A percentile compares a stretch with the other conserved stretches of the same genome.
phyloP scores from a whole-genome alignment of 202 grass and related monocot genomes.

The Digitaria exilis region DNA sequence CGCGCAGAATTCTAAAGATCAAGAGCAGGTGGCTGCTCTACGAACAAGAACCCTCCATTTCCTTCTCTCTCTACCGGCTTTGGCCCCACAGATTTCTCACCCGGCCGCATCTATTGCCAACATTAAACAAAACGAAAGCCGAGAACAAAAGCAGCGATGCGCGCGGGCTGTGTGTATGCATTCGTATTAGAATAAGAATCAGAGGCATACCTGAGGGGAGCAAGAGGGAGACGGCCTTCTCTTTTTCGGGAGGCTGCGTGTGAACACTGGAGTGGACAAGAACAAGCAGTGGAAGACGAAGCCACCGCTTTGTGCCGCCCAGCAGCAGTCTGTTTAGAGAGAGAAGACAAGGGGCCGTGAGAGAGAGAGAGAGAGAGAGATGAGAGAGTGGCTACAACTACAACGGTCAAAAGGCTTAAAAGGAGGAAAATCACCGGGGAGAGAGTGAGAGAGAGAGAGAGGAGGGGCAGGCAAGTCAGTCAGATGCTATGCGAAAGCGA shows the following conservation, averaged over 20 bases:
- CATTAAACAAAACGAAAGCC: constrained; percentile 50
- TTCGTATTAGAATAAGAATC: constrained; percentile 50
- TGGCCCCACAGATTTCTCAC: constrained; percentile 36
- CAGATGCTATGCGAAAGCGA: constrained; percentile 15
- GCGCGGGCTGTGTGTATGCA: not conserved
- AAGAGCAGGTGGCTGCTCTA: constrained; percentile 18
- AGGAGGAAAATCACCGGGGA: constrained; percentile 31
- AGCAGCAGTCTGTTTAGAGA: not conserved
- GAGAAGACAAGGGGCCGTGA: constrained; percentile 10
- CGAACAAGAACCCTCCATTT: constrained; percentile 38
- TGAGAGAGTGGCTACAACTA: not conserved
- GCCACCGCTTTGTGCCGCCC: constrained; percentile 32
- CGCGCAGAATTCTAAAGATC: constrained; percentile 46
- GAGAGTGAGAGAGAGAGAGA: constrained; percentile 26
- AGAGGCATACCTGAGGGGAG: constrained; percentile 41
- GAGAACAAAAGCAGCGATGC: constrained; percentile 33
- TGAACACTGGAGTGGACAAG: constrained; percentile 21
- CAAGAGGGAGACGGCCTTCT: constrained; percentile 1
- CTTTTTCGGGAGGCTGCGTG: not conserved
- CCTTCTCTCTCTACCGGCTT: constrained; percentile 38
- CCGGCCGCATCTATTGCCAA: constrained; percentile 39
- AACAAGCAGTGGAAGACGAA: constrained; percentile 15
- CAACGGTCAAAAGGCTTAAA: constrained; percentile 65
- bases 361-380: not conserved
- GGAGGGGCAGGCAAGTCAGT: constrained; percentile 13